Conservation (phyloP, 2,329 filamentous ascomycete species). For the Sclerotinia spermophila region DNA sequence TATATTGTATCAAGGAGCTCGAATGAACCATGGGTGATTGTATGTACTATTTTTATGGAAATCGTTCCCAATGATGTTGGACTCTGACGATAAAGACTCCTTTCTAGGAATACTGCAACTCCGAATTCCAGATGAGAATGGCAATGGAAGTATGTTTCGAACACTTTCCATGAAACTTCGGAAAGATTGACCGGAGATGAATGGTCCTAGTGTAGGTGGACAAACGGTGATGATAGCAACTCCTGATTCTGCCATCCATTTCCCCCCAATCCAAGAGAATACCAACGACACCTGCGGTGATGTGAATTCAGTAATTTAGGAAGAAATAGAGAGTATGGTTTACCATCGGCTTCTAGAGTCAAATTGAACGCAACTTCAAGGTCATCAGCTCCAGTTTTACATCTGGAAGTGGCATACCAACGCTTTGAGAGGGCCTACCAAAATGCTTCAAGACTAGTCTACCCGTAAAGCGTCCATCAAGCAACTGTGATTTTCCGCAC, state of each 20-base stretch:
- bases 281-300: neutral
- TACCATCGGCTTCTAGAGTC: neutral
- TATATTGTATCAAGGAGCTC: neutral
- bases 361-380: neutral
- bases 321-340: neutral
- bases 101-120: too few relatives aligned
- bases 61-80: neutral
- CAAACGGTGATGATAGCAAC: neutral
- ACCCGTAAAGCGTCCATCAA: neutral
- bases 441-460: neutral
- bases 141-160: neutral
- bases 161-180: neutral
- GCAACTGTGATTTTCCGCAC: neutral
- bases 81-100: neutral
- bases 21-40: neutral
- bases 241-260: neutral
- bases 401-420: neutral
- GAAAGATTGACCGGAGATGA: neutral
- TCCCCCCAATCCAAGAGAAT: neutral
- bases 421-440: neutral
- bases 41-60: neutral
- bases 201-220: neutral
- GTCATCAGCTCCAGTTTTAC: neutral
- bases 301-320: neutral
- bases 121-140: neutral